Evolutionary conservation across 2,329 filamentous ascomycete genomes (phyloP).

Genomic region (Pseudogymnoascus sp.): DNA sequence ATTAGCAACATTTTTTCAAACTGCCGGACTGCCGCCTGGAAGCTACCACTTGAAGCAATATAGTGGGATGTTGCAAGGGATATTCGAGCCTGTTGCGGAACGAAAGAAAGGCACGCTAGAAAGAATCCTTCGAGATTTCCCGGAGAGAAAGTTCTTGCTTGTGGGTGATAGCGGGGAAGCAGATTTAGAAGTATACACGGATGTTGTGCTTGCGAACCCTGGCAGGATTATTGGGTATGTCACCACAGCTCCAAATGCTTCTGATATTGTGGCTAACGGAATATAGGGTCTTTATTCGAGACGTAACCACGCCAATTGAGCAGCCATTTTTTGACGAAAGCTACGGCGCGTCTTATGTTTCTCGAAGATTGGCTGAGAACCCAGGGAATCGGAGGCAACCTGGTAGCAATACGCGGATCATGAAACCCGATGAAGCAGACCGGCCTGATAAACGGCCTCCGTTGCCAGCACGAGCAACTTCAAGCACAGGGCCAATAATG

Average conservation of each 20-base stretch:
- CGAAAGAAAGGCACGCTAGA: slow-evolving; percentile 85
- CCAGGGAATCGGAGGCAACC: slow-evolving; percentile 12
- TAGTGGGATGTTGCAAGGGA: slow-evolving; percentile 92
- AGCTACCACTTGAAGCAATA: slow-evolving; percentile 97
- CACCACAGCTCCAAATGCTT: slow-evolving; percentile 22
- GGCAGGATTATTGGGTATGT: slow-evolving; percentile 59
- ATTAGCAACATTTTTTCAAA: slow-evolving; percentile 74
- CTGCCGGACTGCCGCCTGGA: slow-evolving; percentile 73
- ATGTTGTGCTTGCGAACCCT: slow-evolving; percentile 78
- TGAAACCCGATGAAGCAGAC: background rate
- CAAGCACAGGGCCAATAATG: slow-evolving; percentile 35
- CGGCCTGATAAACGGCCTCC: slow-evolving; percentile 20
- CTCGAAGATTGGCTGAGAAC: slow-evolving; percentile 17
- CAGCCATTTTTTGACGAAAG: slow-evolving; percentile 66
- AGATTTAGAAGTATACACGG: slow-evolving; percentile 93
- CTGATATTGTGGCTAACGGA: background rate
- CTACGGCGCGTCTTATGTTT: slow-evolving; percentile 29
- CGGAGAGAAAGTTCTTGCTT: slow-evolving; percentile 78
- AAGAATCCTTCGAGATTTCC: slow-evolving; percentile 81
- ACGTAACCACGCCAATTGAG: slow-evolving; percentile 75
- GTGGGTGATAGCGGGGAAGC: slow-evolving; percentile 96
- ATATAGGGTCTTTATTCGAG: slow-evolving; percentile 71
- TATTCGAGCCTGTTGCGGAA: slow-evolving; percentile 95
- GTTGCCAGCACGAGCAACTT: slow-evolving; percentile 20
- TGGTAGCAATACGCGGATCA: slow-evolving; percentile 9